phyloP scores from a whole-genome alignment of 2,329 filamentous ascomycete genomes.

The Alternaria atra region DNA sequence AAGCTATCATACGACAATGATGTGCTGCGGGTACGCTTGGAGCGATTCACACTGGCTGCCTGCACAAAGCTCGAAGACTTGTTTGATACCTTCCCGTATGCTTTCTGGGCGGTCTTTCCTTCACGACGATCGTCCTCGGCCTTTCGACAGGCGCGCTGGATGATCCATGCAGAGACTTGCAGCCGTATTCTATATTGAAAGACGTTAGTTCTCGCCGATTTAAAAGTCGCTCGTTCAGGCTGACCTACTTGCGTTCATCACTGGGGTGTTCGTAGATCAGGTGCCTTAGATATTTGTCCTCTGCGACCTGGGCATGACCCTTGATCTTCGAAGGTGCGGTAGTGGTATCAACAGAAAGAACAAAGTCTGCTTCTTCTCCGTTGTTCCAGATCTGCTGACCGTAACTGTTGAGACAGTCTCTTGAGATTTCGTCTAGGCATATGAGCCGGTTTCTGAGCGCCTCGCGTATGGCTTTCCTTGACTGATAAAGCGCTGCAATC shows the following conservation, averaged over 20 bases:
- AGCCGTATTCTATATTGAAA: neutral
- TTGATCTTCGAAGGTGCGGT: neutral
- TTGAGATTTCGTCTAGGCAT: neutral
- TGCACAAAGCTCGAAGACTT: neutral
- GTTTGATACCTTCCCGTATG: neutral
- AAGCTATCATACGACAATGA: neutral
- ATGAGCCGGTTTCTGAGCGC: neutral
- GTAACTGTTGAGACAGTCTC: neutral
- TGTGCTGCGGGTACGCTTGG: too few relatives aligned
- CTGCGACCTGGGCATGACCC: neutral
- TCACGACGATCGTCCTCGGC: neutral
- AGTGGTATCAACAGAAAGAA: neutral
- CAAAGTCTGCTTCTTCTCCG: neutral
- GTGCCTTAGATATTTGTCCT: neutral
- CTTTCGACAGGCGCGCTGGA: slow-evolving; percentile 6
- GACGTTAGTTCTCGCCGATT: neutral
- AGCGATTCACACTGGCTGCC: neutral
- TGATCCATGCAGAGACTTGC: neutral
- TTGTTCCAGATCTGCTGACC: neutral
- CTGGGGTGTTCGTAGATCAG: neutral
- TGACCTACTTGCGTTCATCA: neutral
- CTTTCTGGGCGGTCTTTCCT: neutral
- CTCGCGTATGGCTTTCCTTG: neutral
- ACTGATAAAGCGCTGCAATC: neutral
- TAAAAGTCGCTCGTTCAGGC: neutral